These are phyloP conservation scores for Cylindrodendrum hubeiense DNA, from an alignment of 2,329 filamentous ascomycete species.

Conservation along the genomic window DNA sequence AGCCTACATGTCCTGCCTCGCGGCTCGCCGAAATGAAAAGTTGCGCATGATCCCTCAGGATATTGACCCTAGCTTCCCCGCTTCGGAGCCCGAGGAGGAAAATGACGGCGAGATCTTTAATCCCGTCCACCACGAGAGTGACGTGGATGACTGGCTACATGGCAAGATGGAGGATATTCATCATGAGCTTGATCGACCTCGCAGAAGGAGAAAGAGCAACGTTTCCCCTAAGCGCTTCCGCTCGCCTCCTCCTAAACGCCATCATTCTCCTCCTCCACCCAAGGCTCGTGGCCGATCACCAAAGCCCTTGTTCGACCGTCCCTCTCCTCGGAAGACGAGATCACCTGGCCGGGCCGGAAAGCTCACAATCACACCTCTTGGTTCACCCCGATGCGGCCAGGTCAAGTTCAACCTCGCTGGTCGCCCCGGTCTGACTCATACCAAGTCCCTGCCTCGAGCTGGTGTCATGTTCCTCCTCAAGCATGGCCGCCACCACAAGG, in stretches of 20 bases:
- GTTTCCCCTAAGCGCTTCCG: slow-evolving; percentile 59
- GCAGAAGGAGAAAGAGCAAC: slow-evolving; percentile 63
- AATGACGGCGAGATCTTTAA: slow-evolving; percentile 78
- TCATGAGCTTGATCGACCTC: slow-evolving; percentile 66
- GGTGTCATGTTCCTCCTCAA: slow-evolving; percentile 75
- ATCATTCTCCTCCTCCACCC: slow-evolving; percentile 49
- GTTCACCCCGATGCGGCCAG: slow-evolving; percentile 56
- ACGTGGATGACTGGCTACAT: slow-evolving; percentile 77
- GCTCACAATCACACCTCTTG: slow-evolving; percentile 50
- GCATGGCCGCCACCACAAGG: slow-evolving; percentile 55
- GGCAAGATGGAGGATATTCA: slow-evolving; percentile 77
- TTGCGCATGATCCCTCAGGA: slow-evolving; percentile 91
- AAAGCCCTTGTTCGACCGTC: slow-evolving; percentile 69
- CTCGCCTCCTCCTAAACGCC: slow-evolving; percentile 56
- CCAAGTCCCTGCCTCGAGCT: slow-evolving; percentile 88
- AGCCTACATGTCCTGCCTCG: slow-evolving; percentile 87
- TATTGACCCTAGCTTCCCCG: slow-evolving; percentile 96
- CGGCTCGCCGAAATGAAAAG: slow-evolving; percentile 84
- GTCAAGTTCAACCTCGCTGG: slow-evolving; percentile 55
- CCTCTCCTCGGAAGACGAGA: slow-evolving; percentile 77
- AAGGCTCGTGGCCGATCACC: slow-evolving; percentile 65
- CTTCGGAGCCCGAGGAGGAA: slow-evolving; percentile 90
- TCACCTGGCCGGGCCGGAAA: slow-evolving; percentile 81
- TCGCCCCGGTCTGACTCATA: slow-evolving; percentile 78
- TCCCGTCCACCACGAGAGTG: slow-evolving; percentile 71